These are phyloP conservation scores for Cystofilobasidium capitatum DNA, from an alignment of 768 basidiomycete species.

Conservation along the genomic window DNA sequence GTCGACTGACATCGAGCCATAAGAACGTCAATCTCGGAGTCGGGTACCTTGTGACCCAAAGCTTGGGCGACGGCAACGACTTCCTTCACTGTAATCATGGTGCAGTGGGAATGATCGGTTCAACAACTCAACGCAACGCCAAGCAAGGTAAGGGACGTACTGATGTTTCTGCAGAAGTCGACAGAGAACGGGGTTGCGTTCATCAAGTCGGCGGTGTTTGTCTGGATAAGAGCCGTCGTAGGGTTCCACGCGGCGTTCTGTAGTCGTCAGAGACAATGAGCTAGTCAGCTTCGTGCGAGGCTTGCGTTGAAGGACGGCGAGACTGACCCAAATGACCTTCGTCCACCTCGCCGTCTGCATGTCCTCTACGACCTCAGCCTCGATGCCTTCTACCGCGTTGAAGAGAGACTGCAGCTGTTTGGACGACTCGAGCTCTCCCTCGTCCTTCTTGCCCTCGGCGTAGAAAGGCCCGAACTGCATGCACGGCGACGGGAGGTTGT, in stretches of 20 bases:
- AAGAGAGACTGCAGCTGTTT: conserved; percentile 15
- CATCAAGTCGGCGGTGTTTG: conserved; percentile 23
- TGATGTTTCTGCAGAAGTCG: conserved; percentile 24
- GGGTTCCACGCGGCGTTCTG: conserved; percentile 28
- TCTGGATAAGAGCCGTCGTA: conserved; percentile 21
- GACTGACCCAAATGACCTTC: conserved; percentile 26
- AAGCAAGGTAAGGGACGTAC: background rate
- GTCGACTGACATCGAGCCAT: conserved; percentile 21
- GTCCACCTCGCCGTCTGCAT: conserved; percentile 25
- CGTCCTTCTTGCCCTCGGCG: background rate
- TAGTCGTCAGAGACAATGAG: background rate
- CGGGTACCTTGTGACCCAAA: conserved; percentile 22
- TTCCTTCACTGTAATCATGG: conserved; percentile 13
- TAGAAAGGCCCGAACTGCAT: conserved; percentile 26
- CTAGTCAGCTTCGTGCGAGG: background rate
- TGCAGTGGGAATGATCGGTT: background rate
- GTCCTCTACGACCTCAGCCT: conserved; percentile 21
- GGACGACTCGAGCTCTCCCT: conserved; percentile 11
- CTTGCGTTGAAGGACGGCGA: background rate
- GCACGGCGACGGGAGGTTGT: conserved; percentile 25
- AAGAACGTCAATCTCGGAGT: conserved; percentile 21
- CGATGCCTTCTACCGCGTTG: background rate
- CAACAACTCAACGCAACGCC: background rate
- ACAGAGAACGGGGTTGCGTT: conserved; percentile 20
- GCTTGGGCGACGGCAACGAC: conserved; percentile 25